Base-by-base conservation (phyloP, 345 rosid genomes). In the Draba incana region DNA sequence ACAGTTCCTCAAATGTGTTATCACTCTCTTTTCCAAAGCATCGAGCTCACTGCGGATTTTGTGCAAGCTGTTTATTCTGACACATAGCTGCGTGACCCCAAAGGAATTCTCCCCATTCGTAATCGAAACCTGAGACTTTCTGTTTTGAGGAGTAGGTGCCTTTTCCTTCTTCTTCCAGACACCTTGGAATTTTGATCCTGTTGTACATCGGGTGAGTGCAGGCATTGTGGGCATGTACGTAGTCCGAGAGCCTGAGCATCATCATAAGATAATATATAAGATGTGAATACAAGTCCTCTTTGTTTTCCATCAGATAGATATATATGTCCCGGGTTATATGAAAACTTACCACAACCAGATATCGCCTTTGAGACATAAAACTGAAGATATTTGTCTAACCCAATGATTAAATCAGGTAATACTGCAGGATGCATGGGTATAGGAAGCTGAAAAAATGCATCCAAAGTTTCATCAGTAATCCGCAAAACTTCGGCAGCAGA, bases 91-190 rank as follows among this genome's bases (percentile, higher is more conserved):
- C 2, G 92, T 74, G 14, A 81, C 69, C 57, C 96, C 92, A 57
- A 84, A 88, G 41, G 92, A 75, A 63, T 68, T 77, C 10, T 84
- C 92, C 16, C 96, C 92, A 31, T 86, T 91, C 58, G 65, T 62
- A 43, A 83, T 79, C 8, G 85, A 83, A 28, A 81, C 88, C 83
- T 91, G 96, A 73, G 99, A 78, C 78, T 82, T 85, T 79, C 78
- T 87, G 84, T 86, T 91, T 52, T 79, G 96, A 74, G 77, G 59
- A 52, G 79, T 81, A 4, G 86, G 76, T 14, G 84, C 65, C 85
- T 89, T 91, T 70, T 94, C 98, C 83, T 92, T 94, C 85, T 89
- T 94, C 84, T 86, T 94, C 87, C 92, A 92, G 10, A 85, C 87
- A 66, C 90, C 87, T 83, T 88, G 97, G 68, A 93, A 90, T 77